phyloP scores from a whole-genome alignment of 306 rosid genomes.

The Nissolia schottii region DNA sequence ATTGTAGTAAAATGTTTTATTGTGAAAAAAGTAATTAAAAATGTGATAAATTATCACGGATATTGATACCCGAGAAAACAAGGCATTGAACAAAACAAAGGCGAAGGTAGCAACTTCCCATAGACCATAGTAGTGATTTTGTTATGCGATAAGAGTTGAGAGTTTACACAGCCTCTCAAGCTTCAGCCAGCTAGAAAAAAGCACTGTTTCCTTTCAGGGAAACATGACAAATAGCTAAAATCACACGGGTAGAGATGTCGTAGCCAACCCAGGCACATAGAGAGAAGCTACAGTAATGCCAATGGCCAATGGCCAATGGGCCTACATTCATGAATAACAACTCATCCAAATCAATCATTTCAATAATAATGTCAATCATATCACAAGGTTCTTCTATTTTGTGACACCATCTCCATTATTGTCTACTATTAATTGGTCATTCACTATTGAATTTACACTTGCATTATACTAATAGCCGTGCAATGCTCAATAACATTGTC shows the following conservation, averaged over 20 bases:
- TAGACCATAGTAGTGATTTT: not conserved
- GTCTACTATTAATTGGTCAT: not conserved
- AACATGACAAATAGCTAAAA: not conserved
- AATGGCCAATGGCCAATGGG: not conserved
- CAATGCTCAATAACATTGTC: not conserved
- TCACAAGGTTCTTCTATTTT: not conserved
- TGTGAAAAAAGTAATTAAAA: not conserved
- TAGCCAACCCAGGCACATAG: not conserved
- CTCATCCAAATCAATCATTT: not conserved
- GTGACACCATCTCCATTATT: not conserved
- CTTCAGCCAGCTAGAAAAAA: not conserved
- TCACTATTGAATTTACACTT: not conserved
- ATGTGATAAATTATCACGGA: not conserved
- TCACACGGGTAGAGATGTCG: not conserved
- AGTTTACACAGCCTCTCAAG: not conserved
- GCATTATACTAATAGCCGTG: not conserved
- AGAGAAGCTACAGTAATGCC: too few species aligned
- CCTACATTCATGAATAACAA: not conserved
- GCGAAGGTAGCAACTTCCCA: not conserved
- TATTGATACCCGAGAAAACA: not conserved
- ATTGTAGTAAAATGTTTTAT: not conserved
- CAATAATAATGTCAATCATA: not conserved
- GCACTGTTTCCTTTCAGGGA: not conserved
- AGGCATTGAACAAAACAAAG: not conserved
- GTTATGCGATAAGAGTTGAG: not conserved